Evolutionary conservation across 495 filamentous ascomycete species (phyloP), one percentile per base, ranked within the genome.

Genomic region (Penicillium chermesinum): DNA sequence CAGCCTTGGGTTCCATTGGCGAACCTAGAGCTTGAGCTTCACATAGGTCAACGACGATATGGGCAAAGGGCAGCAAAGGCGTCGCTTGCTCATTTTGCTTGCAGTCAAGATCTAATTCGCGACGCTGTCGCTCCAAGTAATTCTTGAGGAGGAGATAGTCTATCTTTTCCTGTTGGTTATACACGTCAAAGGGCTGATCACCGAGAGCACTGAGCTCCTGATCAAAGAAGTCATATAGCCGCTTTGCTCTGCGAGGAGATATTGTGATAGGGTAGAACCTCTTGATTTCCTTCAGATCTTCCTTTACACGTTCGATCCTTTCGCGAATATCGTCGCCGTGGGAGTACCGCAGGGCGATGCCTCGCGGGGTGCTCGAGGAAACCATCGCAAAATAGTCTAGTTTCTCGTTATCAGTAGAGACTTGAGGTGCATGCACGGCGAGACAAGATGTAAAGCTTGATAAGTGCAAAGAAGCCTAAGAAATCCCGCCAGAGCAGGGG

Each of bases 141-240:
- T 68, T 75, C 18, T 65, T 60, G 27, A 75, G 46, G 1, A 75
- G 61, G 14, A 76, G 22, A 40, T 70, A 67, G 42, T 76, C 73
- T 0, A 72, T 64, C 40, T 63, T 70, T 30, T 59, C 63, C 15
- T 71, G 54, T 48, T 74, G 72, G 17, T 64, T 56, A 13, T 62
- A 63, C 2, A 50, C 49, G 4, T 57, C 49, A 49, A 74, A 74
- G 2, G 44, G 46, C 14, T 39, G 34, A 8, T 49, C 17, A 2
- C 30, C 41, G n/a, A 58, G 37, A 15, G 20, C 33, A n/a, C 43
- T 35, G 7, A 55, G 34, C 27, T 55, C 55, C 5, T 16, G 39
- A 13, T 9, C 33, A 6, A 58, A 44, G 21, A 52, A 58, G 0
- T 46, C n/a, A 8, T 27, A 18, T 3, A 55, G 20, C 19, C 41